Base-by-base conservation (phyloP, 1,284 basidiomycete species). In the Ustilago shanxiensis region DNA sequence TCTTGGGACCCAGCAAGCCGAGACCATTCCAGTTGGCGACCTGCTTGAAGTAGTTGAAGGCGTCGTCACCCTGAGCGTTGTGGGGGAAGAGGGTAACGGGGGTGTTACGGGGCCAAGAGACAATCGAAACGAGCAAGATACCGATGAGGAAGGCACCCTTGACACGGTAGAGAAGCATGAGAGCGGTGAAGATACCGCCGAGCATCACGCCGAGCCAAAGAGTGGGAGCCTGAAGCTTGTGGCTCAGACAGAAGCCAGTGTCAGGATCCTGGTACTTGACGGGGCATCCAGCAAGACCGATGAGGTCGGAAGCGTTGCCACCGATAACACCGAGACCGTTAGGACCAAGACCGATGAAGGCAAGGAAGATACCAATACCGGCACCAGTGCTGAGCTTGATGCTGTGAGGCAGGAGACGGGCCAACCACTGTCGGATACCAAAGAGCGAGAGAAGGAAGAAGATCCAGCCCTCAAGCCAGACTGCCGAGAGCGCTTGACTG, bases 201-300 rank as follows among this genome's bases (percentile, higher is more conserved):
- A 91, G 88, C 87, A 95, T 93, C 67, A 95, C 90, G 58, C 94
- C 94, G n/a, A 95, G 88, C 94, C 94, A 95, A 87, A 93, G 90
- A 5, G 91, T 92, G 2, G 93, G 93, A 75, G 88, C 90, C 65
- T 90, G 91, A 45, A 95, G 87, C 13, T 93, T 91, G 65, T 89
- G 90, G n/a, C 88, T 86, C 8, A 87, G 86, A 78, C 94, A 95
- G 85, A 90, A 93, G 59, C 90, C 80, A n/a, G 66, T 83, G 14
- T 70, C 75, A 9, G 69, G 45, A 41, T 83, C 82, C 52, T 73
- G 51, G 79, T 87, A 84, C 66, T 81, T 53, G 20, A 55, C 55
- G 9, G 56, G 69, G 68, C 94, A 95, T 35, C 94, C 94, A 28
- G 91, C 93, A n/a, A 95, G 88, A 47, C 91, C 91, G 45, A 95